These are phyloP conservation scores for Daedaleopsis nitida DNA, from an alignment of 768 basidiomycete species.

Conservation along the genomic window DNA sequence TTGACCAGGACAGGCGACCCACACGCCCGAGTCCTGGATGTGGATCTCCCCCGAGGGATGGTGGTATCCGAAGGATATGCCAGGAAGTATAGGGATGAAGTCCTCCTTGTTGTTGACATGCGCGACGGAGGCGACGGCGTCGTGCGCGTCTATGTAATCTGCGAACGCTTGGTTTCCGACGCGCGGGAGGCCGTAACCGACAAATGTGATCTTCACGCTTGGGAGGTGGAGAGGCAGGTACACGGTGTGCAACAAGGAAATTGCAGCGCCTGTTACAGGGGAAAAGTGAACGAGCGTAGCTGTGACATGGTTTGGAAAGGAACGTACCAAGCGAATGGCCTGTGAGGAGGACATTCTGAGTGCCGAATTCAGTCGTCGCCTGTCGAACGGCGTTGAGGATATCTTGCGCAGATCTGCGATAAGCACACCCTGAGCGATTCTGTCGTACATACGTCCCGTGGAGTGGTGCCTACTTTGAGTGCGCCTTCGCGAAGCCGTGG, in stretches of 20 bases:
- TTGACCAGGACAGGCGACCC: slow-evolving; percentile 59
- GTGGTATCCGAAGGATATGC: slow-evolving; percentile 43
- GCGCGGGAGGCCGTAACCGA: slow-evolving; percentile 36
- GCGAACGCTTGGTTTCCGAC: slow-evolving; percentile 65
- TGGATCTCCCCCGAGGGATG: slow-evolving; percentile 46
- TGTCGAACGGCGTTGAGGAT: slow-evolving; percentile 47
- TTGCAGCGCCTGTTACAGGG: slow-evolving; percentile 44
- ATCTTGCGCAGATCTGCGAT: slow-evolving; percentile 35
- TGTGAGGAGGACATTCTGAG: slow-evolving; percentile 45
- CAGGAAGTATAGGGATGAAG: slow-evolving; percentile 39
- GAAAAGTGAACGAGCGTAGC: not conserved
- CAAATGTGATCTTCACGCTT: slow-evolving; percentile 23
- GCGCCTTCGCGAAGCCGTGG: slow-evolving; percentile 46
- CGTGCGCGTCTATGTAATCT: slow-evolving; percentile 50
- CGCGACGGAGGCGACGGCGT: slow-evolving; percentile 37
- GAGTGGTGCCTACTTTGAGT: slow-evolving; percentile 40
- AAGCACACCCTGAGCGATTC: not conserved
- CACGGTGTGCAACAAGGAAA: slow-evolving; percentile 53
- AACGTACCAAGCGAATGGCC: slow-evolving; percentile 44
- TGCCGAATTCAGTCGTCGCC: slow-evolving; percentile 37
- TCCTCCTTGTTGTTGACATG: slow-evolving; percentile 58
- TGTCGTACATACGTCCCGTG: not conserved
- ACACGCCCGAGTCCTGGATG: slow-evolving; percentile 44
- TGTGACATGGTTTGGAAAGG: not conserved
- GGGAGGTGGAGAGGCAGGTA: slow-evolving; percentile 56